These are phyloP conservation scores for Penicillium taxi DNA, from an alignment of 495 filamentous ascomycete species.

Conservation along the genomic window DNA sequence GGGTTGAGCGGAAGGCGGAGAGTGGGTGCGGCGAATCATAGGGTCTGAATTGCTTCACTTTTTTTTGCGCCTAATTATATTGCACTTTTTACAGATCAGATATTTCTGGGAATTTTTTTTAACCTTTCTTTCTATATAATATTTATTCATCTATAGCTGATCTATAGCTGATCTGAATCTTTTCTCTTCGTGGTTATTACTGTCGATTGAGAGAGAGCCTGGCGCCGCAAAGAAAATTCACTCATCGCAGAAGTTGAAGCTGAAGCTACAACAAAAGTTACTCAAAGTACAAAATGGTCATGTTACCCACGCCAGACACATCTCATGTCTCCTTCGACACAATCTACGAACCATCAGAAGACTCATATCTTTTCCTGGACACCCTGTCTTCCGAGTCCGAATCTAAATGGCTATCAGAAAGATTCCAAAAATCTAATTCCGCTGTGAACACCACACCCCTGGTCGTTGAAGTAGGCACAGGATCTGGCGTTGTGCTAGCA, in stretches of 20 bases:
- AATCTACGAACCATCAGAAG: constrained; percentile 90
- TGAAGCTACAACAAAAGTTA: too few relatives aligned
- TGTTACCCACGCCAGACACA: constrained; percentile 90
- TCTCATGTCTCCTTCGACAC: constrained; percentile 77
- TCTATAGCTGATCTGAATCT: too few relatives aligned
- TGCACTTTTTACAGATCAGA: too few relatives aligned
- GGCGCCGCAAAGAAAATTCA: too few relatives aligned
- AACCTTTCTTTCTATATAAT: too few relatives aligned
- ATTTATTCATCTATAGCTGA: too few relatives aligned
- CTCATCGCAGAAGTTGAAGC: too few relatives aligned
- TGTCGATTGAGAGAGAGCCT: too few relatives aligned
- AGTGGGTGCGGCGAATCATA: too few relatives aligned
- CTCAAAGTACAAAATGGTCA: constrained; percentile 23
- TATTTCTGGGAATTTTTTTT: too few relatives aligned
- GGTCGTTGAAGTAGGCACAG: constrained; percentile 79
- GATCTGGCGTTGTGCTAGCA: constrained; percentile 83
- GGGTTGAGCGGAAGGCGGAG: constrained; percentile 19
- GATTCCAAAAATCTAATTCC: constrained; percentile 32
- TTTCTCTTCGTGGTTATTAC: too few relatives aligned
- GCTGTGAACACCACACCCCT: constrained; percentile 44
- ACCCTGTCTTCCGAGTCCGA: constrained; percentile 70
- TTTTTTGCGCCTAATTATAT: neutral
- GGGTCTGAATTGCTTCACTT: too few relatives aligned
- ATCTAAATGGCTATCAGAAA: constrained; percentile 58
- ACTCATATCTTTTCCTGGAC: constrained; percentile 91